Evolutionary conservation across 805 yeast species (phyloP).

Genomic region (Cyberlindnera samutprakarnensis): DNA sequence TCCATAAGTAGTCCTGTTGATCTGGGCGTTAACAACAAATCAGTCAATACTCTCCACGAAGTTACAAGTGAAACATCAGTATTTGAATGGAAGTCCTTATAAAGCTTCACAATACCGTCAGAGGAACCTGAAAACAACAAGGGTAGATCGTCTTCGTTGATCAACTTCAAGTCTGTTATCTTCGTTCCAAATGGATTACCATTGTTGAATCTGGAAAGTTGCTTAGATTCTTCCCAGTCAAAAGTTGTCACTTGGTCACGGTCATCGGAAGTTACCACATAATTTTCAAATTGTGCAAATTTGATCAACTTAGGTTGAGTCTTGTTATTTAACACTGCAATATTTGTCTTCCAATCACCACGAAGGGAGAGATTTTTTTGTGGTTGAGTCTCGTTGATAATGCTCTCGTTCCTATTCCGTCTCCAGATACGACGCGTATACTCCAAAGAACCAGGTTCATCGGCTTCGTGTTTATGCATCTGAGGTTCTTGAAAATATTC

Average conservation of each 20-base stretch:
- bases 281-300: slow-evolving; percentile 88
- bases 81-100: slow-evolving; percentile 60
- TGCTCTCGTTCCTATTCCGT: slow-evolving; percentile 77
- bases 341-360: slow-evolving; percentile 76
- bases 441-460: slow-evolving; percentile 88
- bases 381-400: slow-evolving; percentile 82
- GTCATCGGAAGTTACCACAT: slow-evolving; percentile 73
- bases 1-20: slow-evolving; percentile 82
- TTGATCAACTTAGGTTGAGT: slow-evolving; percentile 73
- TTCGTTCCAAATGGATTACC: slow-evolving; percentile 84
- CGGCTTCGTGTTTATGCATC: slow-evolving; percentile 74
- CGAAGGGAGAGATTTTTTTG: slow-evolving; percentile 76
- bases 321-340: slow-evolving; percentile 55
- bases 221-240: slow-evolving; percentile 70
- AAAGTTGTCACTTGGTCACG: slow-evolving; percentile 77
- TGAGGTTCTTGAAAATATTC: slow-evolving; percentile 98
- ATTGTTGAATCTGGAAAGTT: slow-evolving; percentile 65
- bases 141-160: slow-evolving; percentile 91
- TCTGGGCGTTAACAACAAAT: slow-evolving; percentile 70
- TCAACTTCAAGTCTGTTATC: slow-evolving; percentile 75
- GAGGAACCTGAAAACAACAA: slow-evolving; percentile 81
- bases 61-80: slow-evolving; percentile 58
- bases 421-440: slow-evolving; percentile 83
- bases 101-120: slow-evolving; percentile 89
- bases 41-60: slow-evolving; percentile 91